Base-by-base conservation (phyloP, 2,329 filamentous ascomycete genomes). In the Penicillium sp. region DNA sequence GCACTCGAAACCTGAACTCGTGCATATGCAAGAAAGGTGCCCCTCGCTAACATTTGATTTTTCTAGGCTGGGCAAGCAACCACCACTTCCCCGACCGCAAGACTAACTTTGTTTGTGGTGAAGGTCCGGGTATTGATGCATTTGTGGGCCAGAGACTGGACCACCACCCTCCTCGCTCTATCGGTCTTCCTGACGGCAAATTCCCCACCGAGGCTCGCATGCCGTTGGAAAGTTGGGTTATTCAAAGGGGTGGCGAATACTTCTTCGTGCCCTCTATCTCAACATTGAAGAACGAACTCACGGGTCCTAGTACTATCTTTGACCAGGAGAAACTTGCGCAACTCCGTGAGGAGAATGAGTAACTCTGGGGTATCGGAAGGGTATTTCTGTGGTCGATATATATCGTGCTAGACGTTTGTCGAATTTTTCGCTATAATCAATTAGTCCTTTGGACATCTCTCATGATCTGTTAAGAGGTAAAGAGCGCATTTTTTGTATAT, bases 211-310 rank as follows among this genome's bases (percentile, higher is more conserved):
- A 48, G 14, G 59, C 59, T 41, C 71, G n/a, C 22, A 61, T n/a
- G 59, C 67, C 58, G 61, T 43, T 64, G 64, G 49, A 44, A 4
- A 50, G 26, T 45, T 79, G 77, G 72, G 77, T 79, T 3, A 62
- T 76, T 33, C 68, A 73, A 0, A 70, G 65, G 28, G 77, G 77
- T 14, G 77, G 77, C 5, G 77, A 79, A 54, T 79, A 79, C 52
- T 78, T 79, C 67, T 79, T 79, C 61, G 70, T 74, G 25, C 77
- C 77, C 7, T 77, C 74, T 2, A 71, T 79, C 40, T 50, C 65
- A 19, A 64, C 68, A 1, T 28, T 60, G 38, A 19, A 48, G 22
- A 49, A 43, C 2, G 45, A 53, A 22, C 51, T 53, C 16, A 48
- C 51, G 1, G 51, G 50, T 12, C 42, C 50, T 17, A 33, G 25